Evolutionary conservation across 768 basidiomycete genomes (phyloP), one percentile per base, ranked within the genome.

Genomic region (Lyophyllum shimeji): DNA sequence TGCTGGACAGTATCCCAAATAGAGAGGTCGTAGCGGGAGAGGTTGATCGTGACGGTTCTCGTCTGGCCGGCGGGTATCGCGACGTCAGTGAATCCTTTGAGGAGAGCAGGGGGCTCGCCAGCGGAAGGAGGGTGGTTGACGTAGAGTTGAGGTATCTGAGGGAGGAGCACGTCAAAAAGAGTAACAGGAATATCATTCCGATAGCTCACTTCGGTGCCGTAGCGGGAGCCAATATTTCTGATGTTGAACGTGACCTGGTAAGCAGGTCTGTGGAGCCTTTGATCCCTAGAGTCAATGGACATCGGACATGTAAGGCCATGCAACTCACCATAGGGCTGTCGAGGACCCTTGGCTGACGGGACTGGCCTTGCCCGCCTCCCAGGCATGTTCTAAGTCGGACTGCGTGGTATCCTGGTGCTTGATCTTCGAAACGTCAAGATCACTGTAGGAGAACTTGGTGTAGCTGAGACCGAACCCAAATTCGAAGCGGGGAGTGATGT

Each of bases 401-500:
- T 77, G 64, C 18, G 77, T 69, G 11, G 74, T 69, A 2, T 69
- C 71, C n/a, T 77, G 72, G 17, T 60, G 55, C 8, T 64, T 51
- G 3, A 88, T 67, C 52, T 75, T 72, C 15, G 65, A 66, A 31
- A 90, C 70, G 2, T 74, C 60, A 11, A 95, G 72, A 29, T 79
- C 72, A 42, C 77, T 82, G 68, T 93, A 95, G 29, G 80, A 70
- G 69, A 95, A 98, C 1, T 72, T 80, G 37, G 95, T 89, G 74
- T 97, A 98, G 53, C 86, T 89, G 65, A 95, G 68, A 0, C 95
- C 95, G 66, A 86, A 95, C 4, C 95, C 95, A 67, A 98, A 98
- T 65, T 92, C 90, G 64, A 84, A 93, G 34, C 89, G 88, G 3
- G 92, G 92, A 0, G 77, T 78, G 59, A 93, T 90, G 58, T 86